These are phyloP conservation scores for Lentinula novae-zelandiae DNA, from an alignment of 1,284 basidiomycete species.

Conservation along the genomic window DNA sequence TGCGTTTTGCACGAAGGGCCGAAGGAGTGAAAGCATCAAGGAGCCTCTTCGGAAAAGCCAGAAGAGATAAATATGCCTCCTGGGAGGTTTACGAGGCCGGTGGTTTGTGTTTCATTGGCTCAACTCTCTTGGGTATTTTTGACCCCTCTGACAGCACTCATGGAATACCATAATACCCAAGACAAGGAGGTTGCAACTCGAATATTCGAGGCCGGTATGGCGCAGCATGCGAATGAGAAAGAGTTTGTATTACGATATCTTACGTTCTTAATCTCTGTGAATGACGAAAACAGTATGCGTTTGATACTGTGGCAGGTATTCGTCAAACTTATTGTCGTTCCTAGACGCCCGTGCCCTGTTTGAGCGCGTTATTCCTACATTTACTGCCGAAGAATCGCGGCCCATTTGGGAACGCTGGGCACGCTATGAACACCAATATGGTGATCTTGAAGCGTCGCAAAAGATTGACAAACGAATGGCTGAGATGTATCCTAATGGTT, in stretches of 20 bases:
- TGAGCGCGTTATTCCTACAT: conserved; percentile 81
- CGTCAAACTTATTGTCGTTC: conserved; percentile 9
- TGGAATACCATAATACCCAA: conserved; percentile 95
- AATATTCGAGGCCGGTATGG: conserved; percentile 94
- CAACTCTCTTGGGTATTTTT: not conserved
- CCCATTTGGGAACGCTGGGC: conserved; percentile 96
- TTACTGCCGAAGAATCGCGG: conserved; percentile 77
- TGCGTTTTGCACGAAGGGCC: conserved; percentile 86
- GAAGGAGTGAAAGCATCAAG: conserved; percentile 80
- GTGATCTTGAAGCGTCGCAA: conserved; percentile 85
- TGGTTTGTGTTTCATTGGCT: conserved; percentile 44
- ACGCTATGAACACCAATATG: conserved; percentile 93
- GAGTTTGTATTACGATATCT: conserved; percentile 90
- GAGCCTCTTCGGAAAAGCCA: conserved; percentile 78
- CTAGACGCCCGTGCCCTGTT: conserved; percentile 94
- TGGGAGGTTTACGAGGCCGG: conserved; percentile 96
- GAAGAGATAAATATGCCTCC: conserved; percentile 80
- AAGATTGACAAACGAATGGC: conserved; percentile 88
- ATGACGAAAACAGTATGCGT: conserved; percentile 87
- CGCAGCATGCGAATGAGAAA: conserved; percentile 79
- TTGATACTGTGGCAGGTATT: conserved; percentile 3
- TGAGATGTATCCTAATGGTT: conserved; percentile 85
- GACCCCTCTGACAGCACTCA: conserved; percentile 57
- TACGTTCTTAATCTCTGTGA: conserved; percentile 90
- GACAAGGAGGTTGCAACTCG: conserved; percentile 82